A percentile compares a stretch with the other conserved stretches of the same genome.
Conservation (phyloP, 2,329 filamentous ascomycete species). For the Diaporthe sp. region DNA sequence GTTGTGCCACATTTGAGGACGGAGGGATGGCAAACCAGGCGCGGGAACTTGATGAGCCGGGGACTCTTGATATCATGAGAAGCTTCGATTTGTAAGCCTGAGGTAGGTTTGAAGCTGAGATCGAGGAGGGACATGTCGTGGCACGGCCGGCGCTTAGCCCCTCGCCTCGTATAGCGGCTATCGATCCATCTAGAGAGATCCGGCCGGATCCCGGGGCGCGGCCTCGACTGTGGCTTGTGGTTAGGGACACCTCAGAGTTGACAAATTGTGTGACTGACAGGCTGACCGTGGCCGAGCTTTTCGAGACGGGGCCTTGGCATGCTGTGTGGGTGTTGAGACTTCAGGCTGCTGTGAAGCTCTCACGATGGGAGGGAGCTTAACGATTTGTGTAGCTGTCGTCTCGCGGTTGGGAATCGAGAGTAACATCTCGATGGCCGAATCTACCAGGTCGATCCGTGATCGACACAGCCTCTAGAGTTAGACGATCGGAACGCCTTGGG, state of each 20-base stretch:
- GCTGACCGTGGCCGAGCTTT: background rate
- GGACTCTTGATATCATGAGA: background rate
- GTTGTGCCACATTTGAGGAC: too few relatives aligned
- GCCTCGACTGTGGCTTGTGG: constrained; percentile 15
- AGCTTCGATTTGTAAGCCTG: background rate
- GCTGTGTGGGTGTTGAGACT: background rate
- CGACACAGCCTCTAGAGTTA: background rate
- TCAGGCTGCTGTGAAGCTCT: background rate
- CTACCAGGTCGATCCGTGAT: background rate
- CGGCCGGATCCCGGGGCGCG: background rate
- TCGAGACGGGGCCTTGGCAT: constrained; percentile 8
- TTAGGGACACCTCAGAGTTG: background rate
- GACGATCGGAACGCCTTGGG: background rate
- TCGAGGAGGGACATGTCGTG: background rate
- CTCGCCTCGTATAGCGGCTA: background rate
- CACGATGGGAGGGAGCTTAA: background rate
- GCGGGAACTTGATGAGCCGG: background rate
- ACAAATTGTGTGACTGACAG: background rate
- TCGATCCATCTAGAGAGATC: background rate
- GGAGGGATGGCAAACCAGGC: too few relatives aligned
- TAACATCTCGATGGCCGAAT: too few relatives aligned
- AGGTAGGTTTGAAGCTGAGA: background rate
- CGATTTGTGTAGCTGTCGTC: background rate
- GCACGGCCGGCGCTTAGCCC: too few relatives aligned
- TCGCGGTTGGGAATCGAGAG: too few relatives aligned